Evolutionary conservation across 2,329 filamentous ascomycete species (phyloP).

Genomic region (Trichoderma sp.): DNA sequence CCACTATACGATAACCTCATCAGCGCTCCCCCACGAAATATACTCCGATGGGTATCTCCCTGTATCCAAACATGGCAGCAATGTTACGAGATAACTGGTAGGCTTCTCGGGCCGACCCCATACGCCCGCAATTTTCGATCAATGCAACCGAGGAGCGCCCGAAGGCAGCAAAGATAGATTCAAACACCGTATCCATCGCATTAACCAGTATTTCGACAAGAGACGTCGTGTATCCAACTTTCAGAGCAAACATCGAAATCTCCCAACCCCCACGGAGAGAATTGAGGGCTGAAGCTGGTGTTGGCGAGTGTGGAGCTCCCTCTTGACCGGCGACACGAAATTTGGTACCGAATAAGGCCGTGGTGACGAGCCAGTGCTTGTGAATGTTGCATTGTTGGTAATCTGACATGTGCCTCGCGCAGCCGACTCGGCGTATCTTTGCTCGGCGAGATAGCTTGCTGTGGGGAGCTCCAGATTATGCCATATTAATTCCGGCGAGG

Average conservation of each 20-base stretch:
- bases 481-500: neutral
- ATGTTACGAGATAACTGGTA: neutral
- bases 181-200: neutral
- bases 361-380: neutral
- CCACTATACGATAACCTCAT: neutral
- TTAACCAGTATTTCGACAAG: neutral
- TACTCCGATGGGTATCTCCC: neutral
- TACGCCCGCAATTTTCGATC: neutral
- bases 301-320: neutral
- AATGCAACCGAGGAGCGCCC: constrained; percentile 3
- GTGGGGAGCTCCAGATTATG: neutral
- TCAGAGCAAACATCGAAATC: neutral
- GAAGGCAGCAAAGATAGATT: neutral
- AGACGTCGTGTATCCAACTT: neutral
- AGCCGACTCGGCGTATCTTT: neutral
- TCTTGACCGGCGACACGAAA: neutral
- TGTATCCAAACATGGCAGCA: neutral
- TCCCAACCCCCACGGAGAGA: neutral
- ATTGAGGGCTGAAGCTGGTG: neutral
- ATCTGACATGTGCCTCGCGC: neutral
- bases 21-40: neutral
- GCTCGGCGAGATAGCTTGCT: neutral
- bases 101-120: constrained; percentile 1
- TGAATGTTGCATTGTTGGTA: neutral
- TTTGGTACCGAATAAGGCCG: neutral